Conservation (phyloP, 169 alveolate species). For the Plasmodium vivax region DNA sequence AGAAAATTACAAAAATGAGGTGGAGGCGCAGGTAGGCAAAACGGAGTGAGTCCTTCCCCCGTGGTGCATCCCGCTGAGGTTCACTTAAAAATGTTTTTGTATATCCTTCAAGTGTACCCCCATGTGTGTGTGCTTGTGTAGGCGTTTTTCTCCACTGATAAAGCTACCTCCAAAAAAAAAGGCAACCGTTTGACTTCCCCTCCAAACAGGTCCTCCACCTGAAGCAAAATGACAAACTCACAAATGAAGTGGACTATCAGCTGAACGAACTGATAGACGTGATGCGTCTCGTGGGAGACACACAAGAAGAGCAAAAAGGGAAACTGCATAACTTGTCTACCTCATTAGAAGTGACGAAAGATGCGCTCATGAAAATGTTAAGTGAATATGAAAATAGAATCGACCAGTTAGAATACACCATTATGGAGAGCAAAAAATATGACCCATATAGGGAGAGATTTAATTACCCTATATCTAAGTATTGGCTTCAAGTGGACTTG, state of each 20-base stretch:
- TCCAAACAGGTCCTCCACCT: slow-evolving; percentile 15
- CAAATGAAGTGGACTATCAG: slow-evolving; percentile 38
- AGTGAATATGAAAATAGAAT: slow-evolving; percentile 73
- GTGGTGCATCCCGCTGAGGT: neutral
- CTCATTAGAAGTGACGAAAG: slow-evolving; percentile 49
- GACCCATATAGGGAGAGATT: slow-evolving; percentile 68
- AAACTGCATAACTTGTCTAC: slow-evolving; percentile 4
- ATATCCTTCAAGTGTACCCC: neutral
- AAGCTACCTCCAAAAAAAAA: neutral
- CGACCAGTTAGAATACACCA: slow-evolving; percentile 54
- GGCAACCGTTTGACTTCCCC: neutral
- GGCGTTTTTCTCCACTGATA: neutral
- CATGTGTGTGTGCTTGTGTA: neutral
- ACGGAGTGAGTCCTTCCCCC: neutral
- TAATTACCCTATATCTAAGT: slow-evolving; percentile 61
- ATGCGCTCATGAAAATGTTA: slow-evolving; percentile 61
- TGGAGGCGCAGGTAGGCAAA: slow-evolving; percentile 46
- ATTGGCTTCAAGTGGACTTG: slow-evolving; percentile 70
- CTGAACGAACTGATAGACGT: slow-evolving; percentile 28
- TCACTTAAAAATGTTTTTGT: neutral
- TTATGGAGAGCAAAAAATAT: slow-evolving; percentile 58
- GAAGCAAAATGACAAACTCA: slow-evolving; percentile 23
- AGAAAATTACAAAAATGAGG: slow-evolving; percentile 33
- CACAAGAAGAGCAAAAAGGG: slow-evolving; percentile 25
- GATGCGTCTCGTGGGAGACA: slow-evolving; percentile 28